Percentiles rank a stretch among this genome's conserved stretches.
Evolutionary conservation across 352 stramenopile species (phyloP).

Genomic region (Phytophthora colocasiae): DNA sequence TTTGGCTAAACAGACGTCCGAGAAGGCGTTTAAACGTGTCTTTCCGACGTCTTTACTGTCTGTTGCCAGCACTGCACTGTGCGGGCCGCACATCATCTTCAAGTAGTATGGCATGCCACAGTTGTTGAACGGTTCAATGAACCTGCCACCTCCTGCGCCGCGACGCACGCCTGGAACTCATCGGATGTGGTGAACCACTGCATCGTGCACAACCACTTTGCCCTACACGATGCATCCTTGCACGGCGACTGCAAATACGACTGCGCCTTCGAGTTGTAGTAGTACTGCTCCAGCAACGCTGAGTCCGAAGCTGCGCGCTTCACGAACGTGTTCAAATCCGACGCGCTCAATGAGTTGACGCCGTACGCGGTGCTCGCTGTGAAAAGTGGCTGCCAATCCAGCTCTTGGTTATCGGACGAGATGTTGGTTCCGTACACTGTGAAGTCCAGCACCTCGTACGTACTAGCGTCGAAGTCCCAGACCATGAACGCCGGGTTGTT

Average conservation of each 20-base stretch:
- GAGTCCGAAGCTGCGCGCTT: slow-evolving; percentile 48
- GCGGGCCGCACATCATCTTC: too few relatives aligned
- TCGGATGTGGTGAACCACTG: slow-evolving; percentile 72
- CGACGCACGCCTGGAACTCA: slow-evolving; percentile 65
- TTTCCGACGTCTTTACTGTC: too few relatives aligned
- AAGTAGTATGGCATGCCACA: too few relatives aligned
- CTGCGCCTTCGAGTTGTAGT: slow-evolving; percentile 82
- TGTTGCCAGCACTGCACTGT: too few relatives aligned
- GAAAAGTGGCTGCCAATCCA: slow-evolving; percentile 59
- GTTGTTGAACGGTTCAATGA: background rate
- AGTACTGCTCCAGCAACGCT: slow-evolving; percentile 67
- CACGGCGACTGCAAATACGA: slow-evolving; percentile 60
- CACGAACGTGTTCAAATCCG: slow-evolving; percentile 50
- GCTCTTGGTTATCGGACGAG: slow-evolving; percentile 36
- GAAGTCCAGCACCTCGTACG: slow-evolving; percentile 79
- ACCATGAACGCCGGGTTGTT: slow-evolving; percentile 92
- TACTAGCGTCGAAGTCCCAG: slow-evolving; percentile 72
- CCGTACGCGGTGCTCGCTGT: slow-evolving; percentile 56
- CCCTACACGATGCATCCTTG: slow-evolving; percentile 44
- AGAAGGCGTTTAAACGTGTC: too few relatives aligned
- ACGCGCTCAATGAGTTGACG: slow-evolving; percentile 49
- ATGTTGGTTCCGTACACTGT: slow-evolving; percentile 80
- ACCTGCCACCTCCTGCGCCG: background rate
- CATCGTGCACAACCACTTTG: slow-evolving; percentile 68
- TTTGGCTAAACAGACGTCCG: too few relatives aligned